Conservation (phyloP, 345 rosid genomes). For the Syzygium aromaticum region DNA sequence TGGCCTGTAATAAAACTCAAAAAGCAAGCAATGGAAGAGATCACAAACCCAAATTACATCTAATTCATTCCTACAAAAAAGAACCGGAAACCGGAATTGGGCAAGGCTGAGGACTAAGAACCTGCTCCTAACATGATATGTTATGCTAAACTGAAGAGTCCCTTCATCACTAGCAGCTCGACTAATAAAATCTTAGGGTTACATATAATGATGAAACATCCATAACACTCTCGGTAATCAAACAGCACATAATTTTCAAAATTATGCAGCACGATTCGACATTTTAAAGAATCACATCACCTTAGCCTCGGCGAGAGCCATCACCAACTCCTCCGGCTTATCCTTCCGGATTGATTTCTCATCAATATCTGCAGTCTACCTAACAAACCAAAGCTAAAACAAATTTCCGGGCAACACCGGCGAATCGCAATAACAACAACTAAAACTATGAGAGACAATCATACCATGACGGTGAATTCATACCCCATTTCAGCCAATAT, state of each 20-base stretch:
- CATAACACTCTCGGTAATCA: not conserved
- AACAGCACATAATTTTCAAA: not conserved
- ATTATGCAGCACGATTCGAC: not conserved
- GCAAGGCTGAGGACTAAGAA: not conserved
- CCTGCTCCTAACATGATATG: not conserved
- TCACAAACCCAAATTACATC: not conserved
- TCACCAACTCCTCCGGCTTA: slow-evolving; percentile 78
- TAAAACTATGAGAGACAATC: not conserved
- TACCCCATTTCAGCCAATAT: slow-evolving; percentile 84
- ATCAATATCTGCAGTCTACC: slow-evolving; percentile 87
- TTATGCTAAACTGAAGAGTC: not conserved
- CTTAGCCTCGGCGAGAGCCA: slow-evolving; percentile 95
- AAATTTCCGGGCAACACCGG: not conserved
- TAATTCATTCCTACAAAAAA: not conserved
- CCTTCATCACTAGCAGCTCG: not conserved
- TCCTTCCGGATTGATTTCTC: slow-evolving; percentile 72
- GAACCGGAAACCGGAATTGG: not conserved
- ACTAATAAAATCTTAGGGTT: not conserved
- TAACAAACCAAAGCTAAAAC: not conserved
- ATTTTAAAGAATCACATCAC: slow-evolving; percentile 11
- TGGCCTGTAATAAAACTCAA: slow-evolving; percentile 53
- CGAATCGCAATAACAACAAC: not conserved
- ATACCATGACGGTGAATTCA: slow-evolving; percentile 67
- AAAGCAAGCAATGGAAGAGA: slow-evolving; percentile 9
- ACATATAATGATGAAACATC: not conserved